Base-by-base conservation (phyloP, 495 filamentous ascomycete species). In the Xanthoparmelia taractica region DNA sequence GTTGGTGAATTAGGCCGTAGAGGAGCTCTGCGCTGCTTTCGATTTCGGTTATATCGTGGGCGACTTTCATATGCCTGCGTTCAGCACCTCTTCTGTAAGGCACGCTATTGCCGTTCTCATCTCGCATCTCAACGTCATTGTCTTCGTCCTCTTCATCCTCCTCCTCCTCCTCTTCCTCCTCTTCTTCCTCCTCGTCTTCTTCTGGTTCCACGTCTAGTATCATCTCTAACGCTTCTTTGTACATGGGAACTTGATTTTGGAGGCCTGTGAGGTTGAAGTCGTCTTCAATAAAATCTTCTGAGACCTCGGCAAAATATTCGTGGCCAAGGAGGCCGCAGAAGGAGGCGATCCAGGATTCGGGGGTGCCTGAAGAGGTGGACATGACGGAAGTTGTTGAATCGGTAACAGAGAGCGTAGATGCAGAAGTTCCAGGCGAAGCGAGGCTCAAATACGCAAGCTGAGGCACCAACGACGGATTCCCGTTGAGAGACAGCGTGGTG, bases 251-350 rank as follows among this genome's bases (percentile, higher is more conserved):
- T 76, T 97, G 92, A 40, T 84, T 88, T 76, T 96, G 90, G 65
- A 98, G 81, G 29, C 94, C 94, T 6, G 94, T 98, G 60, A 98
- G 80, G 76, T 98, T 98, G 79, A 98, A 98, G 73, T 98, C 94
- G 85, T 98, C 94, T 74, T 98, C 94, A 69, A 98, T 97, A 72
- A 98, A 98, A 65, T 98, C 94, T 76, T 98, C 94, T 27, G 90
- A 92, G 48, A 98, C 92, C 75, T 98, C 94, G 58, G 95, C 95
- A 73, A 98, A 98, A 76, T 97, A 98, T 73, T 98, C 94, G 73
- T 98, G 94, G 60, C 94, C 94, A 63, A 96, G 82, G 40, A 97
- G 80, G 37, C 89, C 90, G 78, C 94, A 98, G 75, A 96, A 98
- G 57, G 91, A 93, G 60, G 89, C 87, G 77, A 98, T 97, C 94